Conservation (phyloP, 768 basidiomycete species). For the Peribolospora baueri region DNA sequence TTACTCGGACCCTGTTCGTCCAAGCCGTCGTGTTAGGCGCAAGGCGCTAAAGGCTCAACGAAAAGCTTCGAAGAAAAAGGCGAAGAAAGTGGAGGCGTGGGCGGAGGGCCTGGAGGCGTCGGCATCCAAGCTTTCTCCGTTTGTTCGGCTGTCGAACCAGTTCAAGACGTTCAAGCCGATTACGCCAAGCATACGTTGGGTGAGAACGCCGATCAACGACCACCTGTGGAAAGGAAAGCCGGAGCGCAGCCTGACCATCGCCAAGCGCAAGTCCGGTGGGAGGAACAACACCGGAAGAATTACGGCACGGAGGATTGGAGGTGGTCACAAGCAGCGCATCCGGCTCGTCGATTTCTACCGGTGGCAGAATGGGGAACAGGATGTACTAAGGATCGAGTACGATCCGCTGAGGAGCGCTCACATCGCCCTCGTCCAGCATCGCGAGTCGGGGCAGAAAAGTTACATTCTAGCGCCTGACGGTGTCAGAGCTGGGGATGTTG, state of each 20-base stretch:
- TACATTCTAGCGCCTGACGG: conserved; percentile 88
- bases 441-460: conserved; percentile 32
- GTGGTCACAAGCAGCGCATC: conserved; percentile 69
- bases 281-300: conserved; percentile 60
- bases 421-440: conserved; percentile 61
- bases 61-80: too few species aligned
- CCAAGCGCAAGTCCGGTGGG: conserved; percentile 64
- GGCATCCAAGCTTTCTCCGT: not conserved
- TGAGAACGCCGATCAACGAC: conserved; percentile 51
- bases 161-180: conserved; percentile 82
- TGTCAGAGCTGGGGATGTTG: conserved; percentile 60
- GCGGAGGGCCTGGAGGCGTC: not conserved
- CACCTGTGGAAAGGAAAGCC: conserved; percentile 76
- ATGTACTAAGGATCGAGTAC: conserved; percentile 85
- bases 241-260: conserved; percentile 50
- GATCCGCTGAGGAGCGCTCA: conserved; percentile 85
- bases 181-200: conserved; percentile 63
- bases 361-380: conserved; percentile 49
- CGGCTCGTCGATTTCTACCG: conserved; percentile 69
- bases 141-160: conserved; percentile 14
- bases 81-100: too few species aligned
- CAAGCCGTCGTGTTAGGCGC: too few species aligned
- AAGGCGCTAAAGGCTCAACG: too few species aligned
- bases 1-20: too few species aligned
- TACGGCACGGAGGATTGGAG: conserved; percentile 68